Evolutionary conservation across 2,329 filamentous ascomycete species (phyloP).

Genomic region (Pseudocercospora crystallina): DNA sequence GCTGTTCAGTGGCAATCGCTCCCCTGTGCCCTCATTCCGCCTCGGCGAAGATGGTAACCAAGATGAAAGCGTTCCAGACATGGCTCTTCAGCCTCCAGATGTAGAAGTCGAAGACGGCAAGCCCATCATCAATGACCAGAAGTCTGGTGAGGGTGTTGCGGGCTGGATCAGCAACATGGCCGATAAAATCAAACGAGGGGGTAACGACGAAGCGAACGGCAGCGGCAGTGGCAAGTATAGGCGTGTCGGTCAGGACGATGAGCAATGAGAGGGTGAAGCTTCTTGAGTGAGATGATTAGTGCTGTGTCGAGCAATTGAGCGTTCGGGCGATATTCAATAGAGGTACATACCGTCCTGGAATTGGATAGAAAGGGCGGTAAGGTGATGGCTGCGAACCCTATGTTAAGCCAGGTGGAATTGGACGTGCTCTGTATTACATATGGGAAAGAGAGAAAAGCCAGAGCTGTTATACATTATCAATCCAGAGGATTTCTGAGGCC

Average conservation of each 20-base stretch:
- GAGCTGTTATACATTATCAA: no score
- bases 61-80: constrained; percentile 68
- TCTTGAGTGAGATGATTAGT: constrained; percentile 9
- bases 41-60: constrained; percentile 50
- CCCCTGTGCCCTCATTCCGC: constrained; percentile 76
- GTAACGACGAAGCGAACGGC: constrained; percentile 41
- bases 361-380: background rate
- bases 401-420: no score
- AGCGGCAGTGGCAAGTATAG: constrained; percentile 48
- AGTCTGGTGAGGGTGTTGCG: constrained; percentile 57
- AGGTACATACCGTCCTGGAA: constrained; percentile 6
- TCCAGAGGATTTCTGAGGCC: no score
- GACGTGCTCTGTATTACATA: no score
- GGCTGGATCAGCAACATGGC: constrained; percentile 68
- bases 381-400: no score
- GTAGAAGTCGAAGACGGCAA: constrained; percentile 55
- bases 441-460: no score
- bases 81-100: constrained; percentile 77
- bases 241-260: constrained; percentile 46
- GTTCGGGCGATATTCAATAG: constrained; percentile 9
- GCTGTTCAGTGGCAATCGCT: constrained; percentile 68
- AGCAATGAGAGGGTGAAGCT: constrained; percentile 16
- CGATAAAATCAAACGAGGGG: constrained; percentile 51
- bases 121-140: constrained; percentile 42
- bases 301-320: constrained; percentile 6